Evolutionary conservation across 148 eudicot genomes (phyloP), one percentile per base, ranked within the genome.

Genomic region (Silene latifolia): DNA sequence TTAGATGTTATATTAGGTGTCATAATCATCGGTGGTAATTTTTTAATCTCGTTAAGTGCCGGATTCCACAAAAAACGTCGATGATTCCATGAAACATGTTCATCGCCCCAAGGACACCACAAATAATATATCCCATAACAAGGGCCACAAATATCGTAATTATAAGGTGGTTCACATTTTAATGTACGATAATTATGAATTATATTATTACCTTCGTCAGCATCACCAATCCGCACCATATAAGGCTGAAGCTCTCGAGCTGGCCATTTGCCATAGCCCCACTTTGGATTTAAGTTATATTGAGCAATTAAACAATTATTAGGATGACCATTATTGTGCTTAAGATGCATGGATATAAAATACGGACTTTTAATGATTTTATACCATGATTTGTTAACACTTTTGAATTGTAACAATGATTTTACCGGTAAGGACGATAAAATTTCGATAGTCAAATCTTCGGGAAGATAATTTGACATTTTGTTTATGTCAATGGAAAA

Each of bases 121-220:
- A 20, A 3, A 29, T 71, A 56, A 54, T 71, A 71, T 71, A 71
- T 12, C 12, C 74, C 74, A 7, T 69, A 29, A 46, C 74, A 76
- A 0, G 68, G 79, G 18, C 79, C 68, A 44, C 59, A 76, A 8
- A 76, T 51, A 7, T 51, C 44, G 44, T n/a, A 6, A 5, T 54
- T 4, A 5, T 27, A 32, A 7, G 19, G 53, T 48, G 53, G 14
- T 9, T 51, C 56, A 9, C 2, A 5, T 4, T 9, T 10, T 0
- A 12, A 51, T 48, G 54, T 48, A 48, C 12, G 54, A 48, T 48
- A 1, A 8, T 8, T 11, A 61, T 19, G 23, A 23, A 58, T 58
- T 6, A 25, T 61, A 61, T 12, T 61, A 9, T n/a, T n/a, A n/a
- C 1, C 32, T 21, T 61, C 65, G 18, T 12, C 1, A 14, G 56